Evolutionary conservation across 2,329 filamentous ascomycete genomes (phyloP).

Genomic region (Fusarium dlaminii): DNA sequence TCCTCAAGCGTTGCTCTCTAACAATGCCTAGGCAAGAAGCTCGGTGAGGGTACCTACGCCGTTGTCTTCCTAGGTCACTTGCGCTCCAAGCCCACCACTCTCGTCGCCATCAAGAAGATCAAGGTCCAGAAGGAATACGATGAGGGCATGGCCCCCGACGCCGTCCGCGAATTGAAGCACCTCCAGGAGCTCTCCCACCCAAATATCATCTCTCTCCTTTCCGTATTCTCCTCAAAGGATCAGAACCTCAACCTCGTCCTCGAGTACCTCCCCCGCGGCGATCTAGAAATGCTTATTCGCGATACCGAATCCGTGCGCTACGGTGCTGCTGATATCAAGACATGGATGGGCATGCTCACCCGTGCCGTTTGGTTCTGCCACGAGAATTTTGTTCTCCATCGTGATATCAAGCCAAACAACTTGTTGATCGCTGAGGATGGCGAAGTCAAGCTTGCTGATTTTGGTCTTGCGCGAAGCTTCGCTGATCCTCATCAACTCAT

Average conservation of each 20-base stretch:
- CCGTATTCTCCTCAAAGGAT: constrained; percentile 95
- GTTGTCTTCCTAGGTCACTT: constrained; percentile 92
- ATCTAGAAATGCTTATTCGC: constrained; percentile 93
- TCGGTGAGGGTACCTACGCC: constrained; percentile 97
- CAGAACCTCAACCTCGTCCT: constrained; percentile 97
- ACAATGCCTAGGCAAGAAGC: constrained; percentile 74
- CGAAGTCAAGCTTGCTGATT: constrained; percentile 96
- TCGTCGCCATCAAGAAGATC: constrained; percentile 94
- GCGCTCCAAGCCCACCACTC: constrained; percentile 72
- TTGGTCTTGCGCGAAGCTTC: constrained; percentile 90
- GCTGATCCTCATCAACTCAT: constrained; percentile 88
- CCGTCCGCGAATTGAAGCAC: constrained; percentile 94
- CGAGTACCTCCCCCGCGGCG: constrained; percentile 91
- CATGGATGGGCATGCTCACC: constrained; percentile 98
- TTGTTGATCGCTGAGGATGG: constrained; percentile 92
- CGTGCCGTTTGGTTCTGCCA: constrained; percentile 97
- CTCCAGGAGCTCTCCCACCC: constrained; percentile 93
- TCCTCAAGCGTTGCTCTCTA: background rate
- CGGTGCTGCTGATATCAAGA: constrained; percentile 90
- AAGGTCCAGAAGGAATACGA: constrained; percentile 86
- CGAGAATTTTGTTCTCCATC: constrained; percentile 90
- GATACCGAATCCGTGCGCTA: constrained; percentile 83
- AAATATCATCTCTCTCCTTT: constrained; percentile 92
- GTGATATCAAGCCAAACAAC: constrained; percentile 99
- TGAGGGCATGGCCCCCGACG: constrained; percentile 93